These are phyloP conservation scores for Globisporangium canariense DNA, from an alignment of 352 stramenopile genomes.

Conservation along the genomic window DNA sequence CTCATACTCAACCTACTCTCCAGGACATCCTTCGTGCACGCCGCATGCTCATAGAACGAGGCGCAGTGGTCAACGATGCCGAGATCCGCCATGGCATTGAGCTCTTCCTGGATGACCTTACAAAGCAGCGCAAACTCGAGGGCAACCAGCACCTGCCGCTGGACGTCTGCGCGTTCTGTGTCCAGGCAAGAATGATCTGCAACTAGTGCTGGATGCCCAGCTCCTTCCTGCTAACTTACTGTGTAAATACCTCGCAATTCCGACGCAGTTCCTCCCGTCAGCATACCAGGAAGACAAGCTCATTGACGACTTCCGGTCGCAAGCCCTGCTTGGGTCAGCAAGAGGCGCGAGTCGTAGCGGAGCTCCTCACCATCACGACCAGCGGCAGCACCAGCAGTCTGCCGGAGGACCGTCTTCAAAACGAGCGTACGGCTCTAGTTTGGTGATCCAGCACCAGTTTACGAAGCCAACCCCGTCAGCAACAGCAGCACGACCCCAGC, in stretches of 20 bases:
- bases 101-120: conserved; percentile 44
- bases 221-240: background rate
- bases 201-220: background rate
- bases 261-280: conserved; percentile 40
- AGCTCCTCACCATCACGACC: conserved; percentile 9
- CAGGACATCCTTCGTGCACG: conserved; percentile 54
- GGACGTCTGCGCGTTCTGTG: conserved; percentile 48
- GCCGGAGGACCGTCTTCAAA: conserved; percentile 6
- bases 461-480: conserved; percentile 12
- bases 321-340: conserved; percentile 19
- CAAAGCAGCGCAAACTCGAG: conserved; percentile 24
- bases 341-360: conserved; percentile 11
- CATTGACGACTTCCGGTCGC: conserved; percentile 30
- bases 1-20: conserved; percentile 3
- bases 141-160: conserved; percentile 31
- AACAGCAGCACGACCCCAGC: background rate
- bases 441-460: conserved; percentile 62
- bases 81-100: conserved; percentile 38
- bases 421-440: conserved; percentile 27
- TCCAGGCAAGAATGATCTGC: conserved; percentile 16
- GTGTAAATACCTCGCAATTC: background rate
- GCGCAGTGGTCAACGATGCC: conserved; percentile 13
- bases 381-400: conserved; percentile 17
- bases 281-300: conserved; percentile 38
- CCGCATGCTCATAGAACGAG: conserved; percentile 51